These are phyloP conservation scores for Aureobasidium sp. DNA, from an alignment of 2,329 filamentous ascomycete genomes.

Conservation along the genomic window DNA sequence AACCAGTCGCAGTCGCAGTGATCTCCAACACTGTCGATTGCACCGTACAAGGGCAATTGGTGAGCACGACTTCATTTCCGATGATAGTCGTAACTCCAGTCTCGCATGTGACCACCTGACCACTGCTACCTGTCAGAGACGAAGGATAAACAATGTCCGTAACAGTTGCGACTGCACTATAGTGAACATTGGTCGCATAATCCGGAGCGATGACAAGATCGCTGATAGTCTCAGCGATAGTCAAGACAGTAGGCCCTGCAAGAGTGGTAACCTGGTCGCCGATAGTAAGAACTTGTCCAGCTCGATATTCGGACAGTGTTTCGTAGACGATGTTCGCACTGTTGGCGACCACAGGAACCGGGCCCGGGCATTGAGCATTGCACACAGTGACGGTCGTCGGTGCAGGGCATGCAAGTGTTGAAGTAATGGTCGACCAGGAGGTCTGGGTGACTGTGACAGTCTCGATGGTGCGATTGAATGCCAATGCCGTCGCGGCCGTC, in stretches of 20 bases:
- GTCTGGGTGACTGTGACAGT: neutral
- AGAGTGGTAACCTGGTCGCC: neutral
- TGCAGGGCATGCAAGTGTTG: neutral
- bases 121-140: neutral
- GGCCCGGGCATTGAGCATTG: neutral
- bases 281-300: neutral
- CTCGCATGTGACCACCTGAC: neutral
- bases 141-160: neutral
- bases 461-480: neutral
- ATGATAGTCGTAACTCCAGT: neutral
- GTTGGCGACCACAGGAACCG: neutral
- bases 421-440: neutral
- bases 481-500: too few species aligned
- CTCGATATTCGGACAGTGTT: neutral
- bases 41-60: slow-evolving; percentile 4
- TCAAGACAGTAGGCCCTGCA: neutral
- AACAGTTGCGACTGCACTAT: neutral
- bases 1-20: neutral
- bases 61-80: neutral
- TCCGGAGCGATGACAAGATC: neutral
- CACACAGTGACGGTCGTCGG: neutral
- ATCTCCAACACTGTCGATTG: neutral
- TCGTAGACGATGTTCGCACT: neutral
- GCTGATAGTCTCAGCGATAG: neutral
- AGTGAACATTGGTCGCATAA: neutral